These are phyloP conservation scores for Naegleria fowleri DNA, from an alignment of 208 protist genomes.

Conservation along the genomic window DNA sequence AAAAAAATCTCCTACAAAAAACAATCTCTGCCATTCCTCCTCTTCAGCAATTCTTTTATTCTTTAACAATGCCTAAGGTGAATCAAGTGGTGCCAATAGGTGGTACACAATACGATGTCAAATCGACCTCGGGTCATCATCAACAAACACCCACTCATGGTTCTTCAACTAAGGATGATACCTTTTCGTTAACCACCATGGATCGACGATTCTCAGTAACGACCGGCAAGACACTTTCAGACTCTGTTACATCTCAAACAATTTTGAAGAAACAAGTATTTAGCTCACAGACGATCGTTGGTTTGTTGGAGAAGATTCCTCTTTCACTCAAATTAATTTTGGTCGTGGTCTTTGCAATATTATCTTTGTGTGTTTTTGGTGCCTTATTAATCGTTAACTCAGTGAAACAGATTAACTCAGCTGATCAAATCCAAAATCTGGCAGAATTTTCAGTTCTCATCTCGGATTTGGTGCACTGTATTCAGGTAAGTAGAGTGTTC, in stretches of 20 bases:
- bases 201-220: no score
- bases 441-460: background rate
- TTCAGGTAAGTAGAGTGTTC: background rate
- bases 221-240: background rate
- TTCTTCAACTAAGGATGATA: no score
- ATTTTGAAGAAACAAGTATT: background rate
- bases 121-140: no score
- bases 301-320: background rate
- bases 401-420: background rate
- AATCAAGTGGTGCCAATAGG: no score
- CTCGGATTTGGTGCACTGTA: background rate
- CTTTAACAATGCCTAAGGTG: no score
- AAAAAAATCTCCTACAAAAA: no score
- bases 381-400: background rate
- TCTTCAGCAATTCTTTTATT: no score
- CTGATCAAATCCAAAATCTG: background rate
- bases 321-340: background rate
- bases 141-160: no score
- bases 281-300: background rate
- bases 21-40: no score
- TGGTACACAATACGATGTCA: no score
- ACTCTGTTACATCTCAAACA: background rate
- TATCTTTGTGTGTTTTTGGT: background rate
- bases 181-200: no score
- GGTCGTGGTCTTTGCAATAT: background rate